Percentiles rank a stretch among this genome's conserved stretches.
Conservation (phyloP, 2,329 filamentous ascomycete species). For the Stemphylium beticola region DNA sequence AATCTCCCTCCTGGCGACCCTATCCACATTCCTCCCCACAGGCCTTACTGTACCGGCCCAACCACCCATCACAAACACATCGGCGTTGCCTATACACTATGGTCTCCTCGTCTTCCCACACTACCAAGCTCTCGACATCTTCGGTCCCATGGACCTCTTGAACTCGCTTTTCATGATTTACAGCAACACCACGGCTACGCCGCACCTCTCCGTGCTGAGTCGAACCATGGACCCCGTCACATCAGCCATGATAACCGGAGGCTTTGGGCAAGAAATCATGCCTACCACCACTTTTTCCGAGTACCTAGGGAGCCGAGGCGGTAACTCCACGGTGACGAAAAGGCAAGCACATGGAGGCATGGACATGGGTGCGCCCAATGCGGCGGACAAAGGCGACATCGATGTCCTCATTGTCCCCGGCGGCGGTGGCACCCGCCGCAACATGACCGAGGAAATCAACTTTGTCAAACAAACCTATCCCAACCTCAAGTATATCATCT, state of each 20-base stretch:
- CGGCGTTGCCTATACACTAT: slow-evolving; percentile 29
- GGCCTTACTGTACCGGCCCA: slow-evolving; percentile 12
- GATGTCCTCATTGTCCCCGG: slow-evolving; percentile 72
- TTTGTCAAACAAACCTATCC: slow-evolving; percentile 59
- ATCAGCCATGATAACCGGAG: slow-evolving; percentile 23
- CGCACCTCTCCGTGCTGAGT: slow-evolving; percentile 35
- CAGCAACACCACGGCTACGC: slow-evolving; percentile 25
- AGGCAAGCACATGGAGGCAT: too few relatives aligned
- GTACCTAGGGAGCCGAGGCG: slow-evolving; percentile 45
- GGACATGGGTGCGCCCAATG: too few relatives aligned
- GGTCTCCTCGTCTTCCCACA: slow-evolving; percentile 31
- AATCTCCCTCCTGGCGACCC: slow-evolving; percentile 10
- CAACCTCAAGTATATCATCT: slow-evolving; percentile 60
- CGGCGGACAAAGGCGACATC: slow-evolving; percentile 43
- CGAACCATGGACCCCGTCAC: slow-evolving; percentile 38
- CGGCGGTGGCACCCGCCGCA: slow-evolving; percentile 57
- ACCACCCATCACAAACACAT: slow-evolving; percentile 31
- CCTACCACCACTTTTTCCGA: slow-evolving; percentile 62
- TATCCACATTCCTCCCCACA: slow-evolving; percentile 12
- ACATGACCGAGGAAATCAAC: slow-evolving; percentile 49
- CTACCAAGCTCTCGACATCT: slow-evolving; percentile 44
- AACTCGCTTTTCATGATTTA: slow-evolving; percentile 38
- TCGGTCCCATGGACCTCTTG: slow-evolving; percentile 56
- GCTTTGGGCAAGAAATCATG: slow-evolving; percentile 49
- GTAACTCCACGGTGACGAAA: background rate